Base-by-base conservation (phyloP, 2,329 filamentous ascomycete species). In the Trichophyton schoenleinii region DNA sequence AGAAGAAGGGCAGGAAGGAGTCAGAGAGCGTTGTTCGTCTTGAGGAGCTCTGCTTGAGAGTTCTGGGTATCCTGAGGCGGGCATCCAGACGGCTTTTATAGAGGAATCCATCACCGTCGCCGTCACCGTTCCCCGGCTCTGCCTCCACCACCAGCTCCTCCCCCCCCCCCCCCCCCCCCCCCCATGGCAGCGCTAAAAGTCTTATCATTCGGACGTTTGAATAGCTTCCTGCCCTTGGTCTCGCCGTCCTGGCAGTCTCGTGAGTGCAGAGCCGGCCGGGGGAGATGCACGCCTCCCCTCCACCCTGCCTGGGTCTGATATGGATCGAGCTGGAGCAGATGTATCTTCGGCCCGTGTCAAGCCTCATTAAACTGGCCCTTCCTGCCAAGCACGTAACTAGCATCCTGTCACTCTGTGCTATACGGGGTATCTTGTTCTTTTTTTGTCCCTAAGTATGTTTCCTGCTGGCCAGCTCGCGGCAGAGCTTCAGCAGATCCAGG, bases 11-110 rank as follows among this genome's bases (percentile, higher is more conserved):
- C 36, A 38, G 13, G 13, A 55, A 9, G 28, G 20, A 5, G 18
- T 55, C 49, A 55, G 49, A 55, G 49, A 55, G 34, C 49, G 34
- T 28, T 55, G 49, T 55, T 55, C 49, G 49, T 55, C 49, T 31
- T 36, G 49, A 55, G 49, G 49, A 55, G 49, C 49, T 55, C 49
- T 55, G 49, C 49, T 55, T 55, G 46, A 49, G 18, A 25, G 18
- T 53, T 53, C 22, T 28, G 28, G 31, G 15, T 18, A 34, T 25
- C 20, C 34, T 25, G 15, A 7, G 4, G 6, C 7, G 49, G 49
- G 34, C n/a, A 38, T 55, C 49, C 34, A 18, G 15, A 55, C 5
- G 49, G 25, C 8, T 55, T 55, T 34, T 55, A 55, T 55, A 55
- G 49, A 55, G 34, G 49, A 55, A 36, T 31, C 25, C 28, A 31